Evolutionary conservation across 768 basidiomycete genomes (phyloP), one percentile per base, ranked within the genome.

Genomic region (Psilocybe azurescens): DNA sequence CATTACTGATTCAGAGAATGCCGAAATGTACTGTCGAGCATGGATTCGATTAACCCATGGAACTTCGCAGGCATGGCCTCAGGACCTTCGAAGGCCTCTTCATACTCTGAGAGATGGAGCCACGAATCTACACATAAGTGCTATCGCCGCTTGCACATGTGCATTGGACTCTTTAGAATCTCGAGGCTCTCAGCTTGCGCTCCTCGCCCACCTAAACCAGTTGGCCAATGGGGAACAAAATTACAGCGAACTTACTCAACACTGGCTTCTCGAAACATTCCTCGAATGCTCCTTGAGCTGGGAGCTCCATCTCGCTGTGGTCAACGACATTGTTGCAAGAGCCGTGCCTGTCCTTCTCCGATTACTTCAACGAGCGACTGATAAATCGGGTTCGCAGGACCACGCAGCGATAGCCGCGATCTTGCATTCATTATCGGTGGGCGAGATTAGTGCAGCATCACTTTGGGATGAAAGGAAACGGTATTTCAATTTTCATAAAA

Each of bases 31-130:
- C 57, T 80, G 79, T 61, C 75, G 75, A 18, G 75, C 77, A 16
- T 81, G 79, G 79, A 73, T 81, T 62, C 70, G 72, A 29, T 65
- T 79, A 61, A 79, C 77, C 1, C 75, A 77, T 36, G 75, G 75
- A 18, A 76, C 74, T 3, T 63, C 63, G 1, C 69, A 73, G 49
- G 70, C 72, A 36, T 79, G 78, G 77, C 79, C 80, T 0, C 61
- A 70, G 8, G 70, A 73, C 29, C 72, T 78, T 36, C 64, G 75
- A 32, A 72, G 72, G 16, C 79, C 76, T 10, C 71, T 80, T 24
- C 70, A 70, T 63, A 70, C 72, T 48, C 69, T 80, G 7, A 73
- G 73, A 53, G 73, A 76, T 38, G 46, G 68, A n/a, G 52, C 65
- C 10, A 56, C 46, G 3, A 71, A 77, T 59, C 65, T 70, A 2